Evolutionary conservation across 1,284 basidiomycete genomes (phyloP).

Genomic region (Mycena citricolor): DNA sequence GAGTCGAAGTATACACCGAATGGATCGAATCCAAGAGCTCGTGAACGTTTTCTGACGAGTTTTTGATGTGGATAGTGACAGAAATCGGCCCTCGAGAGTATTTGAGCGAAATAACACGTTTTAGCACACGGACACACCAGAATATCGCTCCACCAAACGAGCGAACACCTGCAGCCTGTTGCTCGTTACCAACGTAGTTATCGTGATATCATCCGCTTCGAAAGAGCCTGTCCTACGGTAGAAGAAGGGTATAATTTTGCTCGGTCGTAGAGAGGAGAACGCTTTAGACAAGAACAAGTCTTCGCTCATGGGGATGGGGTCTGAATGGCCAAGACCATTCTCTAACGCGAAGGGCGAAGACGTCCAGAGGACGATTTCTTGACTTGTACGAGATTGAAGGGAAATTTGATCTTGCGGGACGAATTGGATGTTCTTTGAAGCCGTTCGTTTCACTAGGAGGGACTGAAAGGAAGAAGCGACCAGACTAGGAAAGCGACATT

Average conservation of each 20-base stretch:
- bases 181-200: slow-evolving; percentile 80
- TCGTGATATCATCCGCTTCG: slow-evolving; percentile 69
- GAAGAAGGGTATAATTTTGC: slow-evolving; percentile 77
- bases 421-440: slow-evolving; percentile 5
- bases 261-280: slow-evolving; percentile 68
- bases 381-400: slow-evolving; percentile 17
- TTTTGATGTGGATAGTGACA: slow-evolving; percentile 71
- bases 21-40: slow-evolving; percentile 59
- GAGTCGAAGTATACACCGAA: slow-evolving; percentile 61
- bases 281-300: slow-evolving; percentile 61
- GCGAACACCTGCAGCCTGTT: slow-evolving; percentile 74
- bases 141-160: slow-evolving; percentile 68
- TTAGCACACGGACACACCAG: slow-evolving; percentile 44
- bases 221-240: slow-evolving; percentile 58
- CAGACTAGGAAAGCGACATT: slow-evolving; percentile 18
- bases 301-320: slow-evolving; percentile 39
- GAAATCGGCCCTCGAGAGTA: slow-evolving; percentile 69
- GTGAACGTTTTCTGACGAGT: slow-evolving; percentile 40
- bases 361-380: slow-evolving; percentile 28
- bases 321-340: slow-evolving; percentile 20
- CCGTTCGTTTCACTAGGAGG: slow-evolving; percentile 7
- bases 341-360: slow-evolving; percentile 29
- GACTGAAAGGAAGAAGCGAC: slow-evolving; percentile 26
- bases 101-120: neutral
- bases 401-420: slow-evolving; percentile 3